phyloP scores from a whole-genome alignment of 495 filamentous ascomycete genomes.

The Neurospora intermedia region DNA sequence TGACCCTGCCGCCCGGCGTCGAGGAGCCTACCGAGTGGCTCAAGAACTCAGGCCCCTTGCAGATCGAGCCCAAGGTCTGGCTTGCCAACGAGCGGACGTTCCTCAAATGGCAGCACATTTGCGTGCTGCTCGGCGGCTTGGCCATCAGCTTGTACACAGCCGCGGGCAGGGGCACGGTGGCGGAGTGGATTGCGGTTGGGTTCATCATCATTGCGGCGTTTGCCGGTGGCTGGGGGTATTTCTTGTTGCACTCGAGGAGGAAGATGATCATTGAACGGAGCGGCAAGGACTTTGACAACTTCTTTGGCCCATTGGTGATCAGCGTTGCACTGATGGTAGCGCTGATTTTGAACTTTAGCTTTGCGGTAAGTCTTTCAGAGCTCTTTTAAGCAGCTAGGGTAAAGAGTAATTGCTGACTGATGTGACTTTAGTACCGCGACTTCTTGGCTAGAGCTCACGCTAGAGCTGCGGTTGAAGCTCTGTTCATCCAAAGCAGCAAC shows the following conservation, averaged over 20 bases:
- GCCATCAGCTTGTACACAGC: slow-evolving; percentile 83
- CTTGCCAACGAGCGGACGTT: slow-evolving; percentile 96
- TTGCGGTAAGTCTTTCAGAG: slow-evolving; percentile 44
- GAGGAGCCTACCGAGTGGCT: slow-evolving; percentile 70
- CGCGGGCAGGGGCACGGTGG: slow-evolving; percentile 59
- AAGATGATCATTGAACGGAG: slow-evolving; percentile 73
- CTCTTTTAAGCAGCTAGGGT: background rate
- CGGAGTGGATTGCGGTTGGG: slow-evolving; percentile 61
- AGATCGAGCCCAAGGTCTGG: slow-evolving; percentile 96
- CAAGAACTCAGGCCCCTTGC: slow-evolving; percentile 83
- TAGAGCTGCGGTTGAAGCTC: background rate
- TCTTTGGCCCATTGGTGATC: slow-evolving; percentile 72
- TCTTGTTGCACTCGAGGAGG: slow-evolving; percentile 62
- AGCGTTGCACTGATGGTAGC: slow-evolving; percentile 69
- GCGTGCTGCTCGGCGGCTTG: slow-evolving; percentile 69
- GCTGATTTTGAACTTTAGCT: slow-evolving; percentile 76
- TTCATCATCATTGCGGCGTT: slow-evolving; percentile 78
- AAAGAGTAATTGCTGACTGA: background rate
- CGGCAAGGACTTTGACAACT: slow-evolving; percentile 85
- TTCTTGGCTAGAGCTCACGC: background rate
- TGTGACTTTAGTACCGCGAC: background rate
- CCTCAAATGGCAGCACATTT: slow-evolving; percentile 94
- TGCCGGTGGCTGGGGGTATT: slow-evolving; percentile 78
- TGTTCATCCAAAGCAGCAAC: background rate
- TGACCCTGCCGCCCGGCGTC: slow-evolving; percentile 71